Conservation (phyloP, 225 moss, liverwort and hornwort genomes). For the Physcomitrellopsis africana region DNA sequence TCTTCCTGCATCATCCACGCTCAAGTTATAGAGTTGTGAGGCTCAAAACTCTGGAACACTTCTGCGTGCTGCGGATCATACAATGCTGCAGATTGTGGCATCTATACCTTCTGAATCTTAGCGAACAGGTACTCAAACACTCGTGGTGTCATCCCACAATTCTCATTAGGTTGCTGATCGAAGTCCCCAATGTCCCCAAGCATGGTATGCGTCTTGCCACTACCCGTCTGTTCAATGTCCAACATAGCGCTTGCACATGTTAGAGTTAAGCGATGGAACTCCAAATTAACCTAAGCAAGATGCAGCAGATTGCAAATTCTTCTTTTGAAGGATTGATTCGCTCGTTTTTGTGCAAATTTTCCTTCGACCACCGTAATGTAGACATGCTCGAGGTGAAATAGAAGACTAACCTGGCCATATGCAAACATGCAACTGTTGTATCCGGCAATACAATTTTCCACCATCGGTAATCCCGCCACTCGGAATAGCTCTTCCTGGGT, state of each 20-base stretch:
- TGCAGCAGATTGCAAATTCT: no score
- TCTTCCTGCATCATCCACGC: constrained; percentile 43
- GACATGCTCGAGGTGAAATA: not conserved
- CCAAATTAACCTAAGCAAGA: no score
- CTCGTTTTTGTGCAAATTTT: not conserved
- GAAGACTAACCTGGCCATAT: constrained; percentile 71
- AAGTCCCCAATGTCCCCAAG: constrained; percentile 59
- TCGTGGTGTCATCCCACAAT: constrained; percentile 69
- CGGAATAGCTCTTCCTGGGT: constrained; percentile 85
- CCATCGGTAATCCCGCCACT: constrained; percentile 92
- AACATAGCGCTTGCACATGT: not conserved
- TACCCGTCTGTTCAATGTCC: constrained; percentile 48
- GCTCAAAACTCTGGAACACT: not conserved
- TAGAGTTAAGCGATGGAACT: not conserved
- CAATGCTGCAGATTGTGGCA: not conserved
- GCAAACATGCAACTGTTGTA: constrained; percentile 99
- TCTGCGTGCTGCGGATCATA: not conserved
- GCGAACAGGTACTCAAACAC: constrained; percentile 62
- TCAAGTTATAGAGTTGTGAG: not conserved
- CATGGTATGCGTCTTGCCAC: constrained; percentile 74
- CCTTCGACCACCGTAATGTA: not conserved
- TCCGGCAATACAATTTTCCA: constrained; percentile 93
- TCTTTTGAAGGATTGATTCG: no score
- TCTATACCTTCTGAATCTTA: constrained; percentile 52
- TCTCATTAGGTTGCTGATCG: constrained; percentile 40